Conservation (phyloP, 495 filamentous ascomycete genomes). For the Penicillium waksmanii region DNA sequence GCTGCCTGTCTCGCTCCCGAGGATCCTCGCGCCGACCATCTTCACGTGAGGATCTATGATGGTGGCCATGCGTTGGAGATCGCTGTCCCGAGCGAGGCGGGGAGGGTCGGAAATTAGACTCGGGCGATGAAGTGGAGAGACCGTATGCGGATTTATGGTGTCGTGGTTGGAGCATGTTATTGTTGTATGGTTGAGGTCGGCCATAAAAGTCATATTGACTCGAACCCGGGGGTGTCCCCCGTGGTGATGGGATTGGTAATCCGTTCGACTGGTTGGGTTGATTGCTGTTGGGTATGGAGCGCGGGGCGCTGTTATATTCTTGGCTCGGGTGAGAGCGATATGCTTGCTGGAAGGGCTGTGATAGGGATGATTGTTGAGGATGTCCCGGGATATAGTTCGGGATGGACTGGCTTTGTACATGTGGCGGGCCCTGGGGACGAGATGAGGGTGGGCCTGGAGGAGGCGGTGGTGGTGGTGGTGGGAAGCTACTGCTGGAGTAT, state of each 20-base stretch:
- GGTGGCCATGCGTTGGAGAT: constrained; percentile 19
- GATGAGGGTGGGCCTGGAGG: constrained; percentile 18
- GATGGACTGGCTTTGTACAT: background rate
- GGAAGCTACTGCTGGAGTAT: constrained; percentile 22
- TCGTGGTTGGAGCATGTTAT: constrained; percentile 20
- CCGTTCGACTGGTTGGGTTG: constrained; percentile 12
- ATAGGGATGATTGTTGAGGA: background rate
- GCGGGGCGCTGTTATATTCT: constrained; percentile 15
- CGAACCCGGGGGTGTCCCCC: constrained; percentile 23
- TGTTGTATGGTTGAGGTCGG: constrained; percentile 21
- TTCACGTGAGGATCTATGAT: constrained; percentile 23
- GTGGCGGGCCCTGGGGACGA: constrained; percentile 14
- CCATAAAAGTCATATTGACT: constrained; percentile 21
- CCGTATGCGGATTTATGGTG: constrained; percentile 24
- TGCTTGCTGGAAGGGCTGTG: constrained; percentile 13
- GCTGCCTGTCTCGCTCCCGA: constrained; percentile 28
- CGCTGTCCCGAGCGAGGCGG: constrained; percentile 24
- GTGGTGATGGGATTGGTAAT: constrained; percentile 18
- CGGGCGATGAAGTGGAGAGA: constrained; percentile 30
- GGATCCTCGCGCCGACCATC: constrained; percentile 23
- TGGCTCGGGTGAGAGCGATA: constrained; percentile 16
- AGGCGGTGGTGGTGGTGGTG: constrained; percentile 25
- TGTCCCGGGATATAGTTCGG: constrained; percentile 2
- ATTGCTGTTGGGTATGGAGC: constrained; percentile 22
- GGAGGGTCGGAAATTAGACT: constrained; percentile 19